Evolutionary conservation across 768 basidiomycete genomes (phyloP), one percentile per base, ranked within the genome.

Genomic region (Termitomyces sp.): DNA sequence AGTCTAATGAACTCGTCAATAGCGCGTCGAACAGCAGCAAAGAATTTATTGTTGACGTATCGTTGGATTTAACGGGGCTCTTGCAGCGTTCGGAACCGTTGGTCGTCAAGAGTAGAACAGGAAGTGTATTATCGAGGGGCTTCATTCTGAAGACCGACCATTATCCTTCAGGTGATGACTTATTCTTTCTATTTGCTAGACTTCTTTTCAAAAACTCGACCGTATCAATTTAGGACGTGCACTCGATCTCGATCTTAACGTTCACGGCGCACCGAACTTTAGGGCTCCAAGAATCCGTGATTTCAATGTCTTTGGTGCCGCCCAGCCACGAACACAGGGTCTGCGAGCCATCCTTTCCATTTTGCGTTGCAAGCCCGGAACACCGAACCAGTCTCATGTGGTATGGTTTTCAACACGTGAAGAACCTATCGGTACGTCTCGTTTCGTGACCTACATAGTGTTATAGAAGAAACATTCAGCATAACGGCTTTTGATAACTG

Each of bases 391-490:
- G 12, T 84, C 88, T 2, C 88, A 86, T 65, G 91, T 92, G 3
- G 87, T 96, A 30, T 99, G 95, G 94, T 93, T 98, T 72, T 97
- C 91, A 30, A 97, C 96, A 13, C 82, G 97, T 64, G 97, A 99
- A 72, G 97, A 98, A 68, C 95, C 95, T 4, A 85, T 96, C 53
- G 85, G 94, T 93, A 71, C 60, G 86, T 78, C 33, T 39, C 12
- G 33, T 44, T 36, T 39, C 33, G 39, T 27, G 37, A 7, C 16
- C 16, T 39, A 9, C 30, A 6, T 14, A 6, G 6, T n/a, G 22
- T n/a, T 37, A 10, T 4, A 24, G n/a, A 24, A 37, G 32, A 32
- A 26, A 27, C 3, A 30, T 48, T 6, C 32, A 32, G 16, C 5
- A 20, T 47, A 18, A 5, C 9, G 26, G 49, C 2, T 18, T 37